phyloP scores from a whole-genome alignment of 2,329 filamentous ascomycete genomes.

The Stachybotrys echinatus region DNA sequence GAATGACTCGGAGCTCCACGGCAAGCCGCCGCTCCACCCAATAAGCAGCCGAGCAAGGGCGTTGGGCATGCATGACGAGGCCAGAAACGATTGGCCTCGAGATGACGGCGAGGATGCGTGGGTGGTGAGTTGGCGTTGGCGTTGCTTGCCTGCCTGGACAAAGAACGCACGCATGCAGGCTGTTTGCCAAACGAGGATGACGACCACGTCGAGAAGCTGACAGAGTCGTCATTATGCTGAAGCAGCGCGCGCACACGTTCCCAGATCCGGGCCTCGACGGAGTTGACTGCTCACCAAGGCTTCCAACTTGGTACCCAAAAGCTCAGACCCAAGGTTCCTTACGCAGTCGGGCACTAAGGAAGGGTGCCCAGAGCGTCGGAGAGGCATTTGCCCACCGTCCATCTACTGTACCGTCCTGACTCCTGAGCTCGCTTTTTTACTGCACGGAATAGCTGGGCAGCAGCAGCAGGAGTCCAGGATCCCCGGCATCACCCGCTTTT shows the following conservation, averaged over 20 bases:
- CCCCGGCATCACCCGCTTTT: not conserved
- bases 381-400: not conserved
- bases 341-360: not conserved
- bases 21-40: not conserved
- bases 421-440: not conserved
- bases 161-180: not conserved
- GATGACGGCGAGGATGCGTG: not conserved
- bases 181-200: not conserved
- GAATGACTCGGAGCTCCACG: not conserved
- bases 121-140: not conserved
- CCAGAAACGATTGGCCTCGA: not conserved
- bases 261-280: not conserved
- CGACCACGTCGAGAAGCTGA: not conserved
- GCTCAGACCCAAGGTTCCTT: not conserved
- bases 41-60: not conserved
- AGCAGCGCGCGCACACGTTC: not conserved
- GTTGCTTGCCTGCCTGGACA: not conserved
- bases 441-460: not conserved
- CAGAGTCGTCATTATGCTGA: not conserved
- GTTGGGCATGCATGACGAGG: slow-evolving; percentile 2
- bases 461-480: too few species aligned
- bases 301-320: not conserved
- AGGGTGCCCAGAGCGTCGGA: not conserved
- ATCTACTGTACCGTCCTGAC: not conserved
- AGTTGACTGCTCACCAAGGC: not conserved